Conservation (phyloP, 2,329 filamentous ascomycete species). For the Catunica adiposa region DNA sequence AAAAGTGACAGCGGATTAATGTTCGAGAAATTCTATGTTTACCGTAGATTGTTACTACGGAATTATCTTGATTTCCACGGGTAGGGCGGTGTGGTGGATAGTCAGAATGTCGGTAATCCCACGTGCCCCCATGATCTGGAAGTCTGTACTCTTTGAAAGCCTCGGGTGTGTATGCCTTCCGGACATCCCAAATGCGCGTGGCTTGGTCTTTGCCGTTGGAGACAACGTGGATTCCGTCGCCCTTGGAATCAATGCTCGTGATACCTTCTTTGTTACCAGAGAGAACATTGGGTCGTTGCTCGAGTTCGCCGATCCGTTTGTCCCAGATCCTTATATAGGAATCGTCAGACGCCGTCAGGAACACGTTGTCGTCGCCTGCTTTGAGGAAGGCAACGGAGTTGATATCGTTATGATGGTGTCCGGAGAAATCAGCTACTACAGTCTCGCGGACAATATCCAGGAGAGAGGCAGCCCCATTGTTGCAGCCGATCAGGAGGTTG, state of each 20-base stretch:
- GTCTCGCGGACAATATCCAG: slow-evolving; percentile 37
- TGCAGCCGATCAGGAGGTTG: slow-evolving; percentile 81
- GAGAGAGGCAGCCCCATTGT: slow-evolving; percentile 18
- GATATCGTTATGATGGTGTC: slow-evolving; percentile 73
- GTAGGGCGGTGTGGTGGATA: neutral
- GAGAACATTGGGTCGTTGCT: slow-evolving; percentile 44
- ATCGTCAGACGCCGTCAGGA: slow-evolving; percentile 93
- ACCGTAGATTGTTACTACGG: slow-evolving; percentile 80
- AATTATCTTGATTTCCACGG: slow-evolving; percentile 43
- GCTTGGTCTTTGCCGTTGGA: slow-evolving; percentile 93
- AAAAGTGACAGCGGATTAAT: slow-evolving; percentile 89
- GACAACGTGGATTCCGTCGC: slow-evolving; percentile 64
- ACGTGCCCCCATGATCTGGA: neutral
- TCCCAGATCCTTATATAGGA: slow-evolving; percentile 94
- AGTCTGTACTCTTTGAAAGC: too few species aligned
- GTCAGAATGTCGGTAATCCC: neutral
- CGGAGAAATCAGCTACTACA: slow-evolving; percentile 79
- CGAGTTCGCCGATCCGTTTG: slow-evolving; percentile 73
- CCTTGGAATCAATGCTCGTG: slow-evolving; percentile 54
- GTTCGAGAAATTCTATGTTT: slow-evolving; percentile 70
- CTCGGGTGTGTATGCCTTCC: slow-evolving; percentile 21
- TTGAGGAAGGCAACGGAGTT: slow-evolving; percentile 96
- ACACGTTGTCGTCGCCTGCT: slow-evolving; percentile 70
- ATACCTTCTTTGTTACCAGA: slow-evolving; percentile 50
- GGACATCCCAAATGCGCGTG: slow-evolving; percentile 92